Conservation (phyloP, 2,329 filamentous ascomycete species). For the Aspergillus awamori region DNA sequence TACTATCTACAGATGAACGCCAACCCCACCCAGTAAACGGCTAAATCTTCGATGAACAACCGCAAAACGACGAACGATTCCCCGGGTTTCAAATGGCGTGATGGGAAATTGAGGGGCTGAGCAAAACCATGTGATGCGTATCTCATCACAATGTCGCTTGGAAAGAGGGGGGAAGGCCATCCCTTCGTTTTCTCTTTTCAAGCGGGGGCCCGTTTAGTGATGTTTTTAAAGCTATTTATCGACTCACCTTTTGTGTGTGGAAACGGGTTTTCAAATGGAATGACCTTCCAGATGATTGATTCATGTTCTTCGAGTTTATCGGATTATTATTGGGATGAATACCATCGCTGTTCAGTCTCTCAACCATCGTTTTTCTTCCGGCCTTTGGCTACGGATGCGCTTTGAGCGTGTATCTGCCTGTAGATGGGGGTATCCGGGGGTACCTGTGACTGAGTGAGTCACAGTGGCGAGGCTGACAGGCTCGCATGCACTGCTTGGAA, state of each 20-base stretch:
- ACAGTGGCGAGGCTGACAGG: not conserved
- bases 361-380: not conserved
- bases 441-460: not conserved
- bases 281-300: not conserved
- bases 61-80: constrained; percentile 7
- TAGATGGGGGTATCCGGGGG: not conserved
- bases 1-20: constrained; percentile 71
- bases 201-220: not conserved
- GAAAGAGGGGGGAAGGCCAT: not conserved
- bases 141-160: not conserved
- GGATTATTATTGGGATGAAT: constrained; percentile 7
- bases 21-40: constrained; percentile 71
- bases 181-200: no score
- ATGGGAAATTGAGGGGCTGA: constrained; percentile 4
- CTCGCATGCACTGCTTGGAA: not conserved
- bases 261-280: not conserved
- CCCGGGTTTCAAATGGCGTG: constrained; percentile 7
- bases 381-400: not conserved
- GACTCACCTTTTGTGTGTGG: constrained; percentile 1
- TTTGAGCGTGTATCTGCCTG: not conserved
- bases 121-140: constrained; percentile 4
- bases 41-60: constrained; percentile 4
- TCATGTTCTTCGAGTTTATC: constrained; percentile 1
- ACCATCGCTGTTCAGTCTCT: constrained; percentile 12
- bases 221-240: not conserved